Evolutionary conservation across 805 yeast species (phyloP).

Genomic region (Pichia californica): DNA sequence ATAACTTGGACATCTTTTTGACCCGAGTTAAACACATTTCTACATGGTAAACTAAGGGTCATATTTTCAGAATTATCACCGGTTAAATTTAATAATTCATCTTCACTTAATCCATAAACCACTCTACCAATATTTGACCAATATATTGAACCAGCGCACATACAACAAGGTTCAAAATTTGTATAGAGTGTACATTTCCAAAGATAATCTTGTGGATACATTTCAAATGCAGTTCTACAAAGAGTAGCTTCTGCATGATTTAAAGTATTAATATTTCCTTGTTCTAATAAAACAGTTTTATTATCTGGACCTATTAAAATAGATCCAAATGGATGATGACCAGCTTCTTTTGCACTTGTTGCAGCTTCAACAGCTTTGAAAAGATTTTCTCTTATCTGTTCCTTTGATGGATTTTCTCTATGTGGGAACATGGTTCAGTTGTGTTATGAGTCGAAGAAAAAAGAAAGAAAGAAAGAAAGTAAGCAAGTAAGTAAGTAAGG

Average conservation of each 20-base stretch:
- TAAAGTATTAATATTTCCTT: constrained; percentile 25
- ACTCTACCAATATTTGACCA: constrained; percentile 27
- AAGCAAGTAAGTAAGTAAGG: not conserved
- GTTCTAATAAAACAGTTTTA: constrained; percentile 18
- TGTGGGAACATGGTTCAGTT: constrained; percentile 13
- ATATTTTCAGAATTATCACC: constrained; percentile 23
- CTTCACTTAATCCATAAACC: constrained; percentile 22
- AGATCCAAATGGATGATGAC: constrained; percentile 28
- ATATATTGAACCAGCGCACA: constrained; percentile 27
- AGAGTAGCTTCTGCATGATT: constrained; percentile 27
- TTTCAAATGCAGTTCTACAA: constrained; percentile 19
- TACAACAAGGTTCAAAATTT: constrained; percentile 27
- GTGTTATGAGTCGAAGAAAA: no score
- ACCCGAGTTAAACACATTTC: constrained; percentile 19
- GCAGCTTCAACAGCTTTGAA: constrained; percentile 17
- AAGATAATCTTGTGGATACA: constrained; percentile 18
- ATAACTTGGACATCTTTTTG: constrained; percentile 24
- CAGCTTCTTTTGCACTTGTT: constrained; percentile 15
- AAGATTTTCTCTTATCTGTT: constrained; percentile 8
- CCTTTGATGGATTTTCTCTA: constrained; percentile 12
- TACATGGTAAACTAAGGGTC: constrained; percentile 21
- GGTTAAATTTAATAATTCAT: constrained; percentile 18
- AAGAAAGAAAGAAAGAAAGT: not conserved
- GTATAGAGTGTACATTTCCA: constrained; percentile 28
- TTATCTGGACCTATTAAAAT: constrained; percentile 24